Conservation (phyloP, 2,329 filamentous ascomycete genomes). For the Diaporthe ilicicola region DNA sequence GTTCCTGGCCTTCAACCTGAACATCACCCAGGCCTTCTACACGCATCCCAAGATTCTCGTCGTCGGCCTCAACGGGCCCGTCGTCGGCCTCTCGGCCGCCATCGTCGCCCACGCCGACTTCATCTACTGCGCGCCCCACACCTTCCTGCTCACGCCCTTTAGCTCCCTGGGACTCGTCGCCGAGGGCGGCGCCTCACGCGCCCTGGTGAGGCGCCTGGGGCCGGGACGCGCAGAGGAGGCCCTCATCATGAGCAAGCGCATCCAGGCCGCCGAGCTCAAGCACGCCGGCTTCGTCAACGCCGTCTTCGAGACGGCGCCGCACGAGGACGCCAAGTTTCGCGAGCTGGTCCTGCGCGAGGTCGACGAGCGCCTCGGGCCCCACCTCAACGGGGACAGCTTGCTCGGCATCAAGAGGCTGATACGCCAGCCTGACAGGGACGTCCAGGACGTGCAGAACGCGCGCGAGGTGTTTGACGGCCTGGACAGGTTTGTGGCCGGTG, state of each 20-base stretch:
- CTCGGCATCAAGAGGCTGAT: constrained; percentile 87
- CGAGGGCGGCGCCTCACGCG: constrained; percentile 83
- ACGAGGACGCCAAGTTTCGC: constrained; percentile 75
- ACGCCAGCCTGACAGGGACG: constrained; percentile 74
- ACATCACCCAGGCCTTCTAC: constrained; percentile 90
- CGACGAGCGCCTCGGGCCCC: constrained; percentile 79
- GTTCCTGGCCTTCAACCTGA: constrained; percentile 88
- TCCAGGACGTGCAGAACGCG: constrained; percentile 80
- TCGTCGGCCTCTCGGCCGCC: constrained; percentile 86
- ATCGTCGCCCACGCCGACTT: constrained; percentile 88
- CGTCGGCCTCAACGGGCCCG: constrained; percentile 90
- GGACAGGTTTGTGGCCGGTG: constrained; percentile 79
- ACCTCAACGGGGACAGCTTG: constrained; percentile 82
- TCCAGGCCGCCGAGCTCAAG: constrained; percentile 77
- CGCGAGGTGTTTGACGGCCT: constrained; percentile 87
- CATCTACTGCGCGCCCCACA: constrained; percentile 82
- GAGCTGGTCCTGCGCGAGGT: constrained; percentile 79
- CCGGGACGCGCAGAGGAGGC: constrained; percentile 89
- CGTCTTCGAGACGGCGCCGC: constrained; percentile 68
- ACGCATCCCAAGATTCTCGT: constrained; percentile 94
- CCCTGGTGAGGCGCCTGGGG: constrained; percentile 82
- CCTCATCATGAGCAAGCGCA: constrained; percentile 85
- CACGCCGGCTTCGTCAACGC: constrained; percentile 85
- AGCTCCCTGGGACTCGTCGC: constrained; percentile 87
- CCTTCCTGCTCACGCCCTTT: constrained; percentile 92